A percentile compares a stretch with the other conserved stretches of the same genome.
Conservation (phyloP, 192 early-diverging fungal species). For the Mortierella antarctica region DNA sequence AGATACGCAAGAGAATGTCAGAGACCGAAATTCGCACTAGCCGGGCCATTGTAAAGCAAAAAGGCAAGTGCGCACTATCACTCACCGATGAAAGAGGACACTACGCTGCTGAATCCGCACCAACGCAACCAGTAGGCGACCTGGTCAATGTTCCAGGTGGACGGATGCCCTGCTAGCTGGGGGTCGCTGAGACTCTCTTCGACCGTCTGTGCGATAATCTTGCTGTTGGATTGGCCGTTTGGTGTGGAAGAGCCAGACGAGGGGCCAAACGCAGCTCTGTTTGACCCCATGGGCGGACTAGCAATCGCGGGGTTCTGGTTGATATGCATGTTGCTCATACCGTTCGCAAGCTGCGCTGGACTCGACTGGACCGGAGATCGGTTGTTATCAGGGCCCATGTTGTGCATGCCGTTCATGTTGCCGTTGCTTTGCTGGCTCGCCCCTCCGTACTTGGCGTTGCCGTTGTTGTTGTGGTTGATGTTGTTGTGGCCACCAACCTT, state of each 20-base stretch:
- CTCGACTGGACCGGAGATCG: too few species aligned
- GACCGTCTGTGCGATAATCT: slow-evolving; percentile 26
- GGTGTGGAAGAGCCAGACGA: not conserved
- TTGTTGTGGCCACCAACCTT: too few species aligned
- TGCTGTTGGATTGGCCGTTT: slow-evolving; percentile 13
- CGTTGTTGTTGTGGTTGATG: too few species aligned
- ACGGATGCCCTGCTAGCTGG: slow-evolving; percentile 51
- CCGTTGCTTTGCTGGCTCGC: not conserved
- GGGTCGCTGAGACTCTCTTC: slow-evolving; percentile 47
- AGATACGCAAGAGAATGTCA: slow-evolving; percentile 11
- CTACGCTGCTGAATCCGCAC: slow-evolving; percentile 61
- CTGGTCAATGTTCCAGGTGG: slow-evolving; percentile 65
- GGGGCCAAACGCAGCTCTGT: not conserved
- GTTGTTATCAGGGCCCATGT: not conserved
- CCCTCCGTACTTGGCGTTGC: not conserved
- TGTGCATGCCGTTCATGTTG: slow-evolving; percentile 11
- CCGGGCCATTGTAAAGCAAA: too few species aligned
- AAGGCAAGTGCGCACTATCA: too few species aligned
- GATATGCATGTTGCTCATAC: slow-evolving; percentile 42
- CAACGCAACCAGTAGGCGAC: slow-evolving; percentile 69
- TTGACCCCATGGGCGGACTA: slow-evolving; percentile 23
- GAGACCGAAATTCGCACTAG: not conserved
- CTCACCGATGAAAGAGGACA: slow-evolving; percentile 64
- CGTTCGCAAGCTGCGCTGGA: slow-evolving; percentile 10
- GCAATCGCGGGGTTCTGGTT: slow-evolving; percentile 38